Base-by-base conservation (phyloP, 1,284 basidiomycete species). In the Tilletia horrida region DNA sequence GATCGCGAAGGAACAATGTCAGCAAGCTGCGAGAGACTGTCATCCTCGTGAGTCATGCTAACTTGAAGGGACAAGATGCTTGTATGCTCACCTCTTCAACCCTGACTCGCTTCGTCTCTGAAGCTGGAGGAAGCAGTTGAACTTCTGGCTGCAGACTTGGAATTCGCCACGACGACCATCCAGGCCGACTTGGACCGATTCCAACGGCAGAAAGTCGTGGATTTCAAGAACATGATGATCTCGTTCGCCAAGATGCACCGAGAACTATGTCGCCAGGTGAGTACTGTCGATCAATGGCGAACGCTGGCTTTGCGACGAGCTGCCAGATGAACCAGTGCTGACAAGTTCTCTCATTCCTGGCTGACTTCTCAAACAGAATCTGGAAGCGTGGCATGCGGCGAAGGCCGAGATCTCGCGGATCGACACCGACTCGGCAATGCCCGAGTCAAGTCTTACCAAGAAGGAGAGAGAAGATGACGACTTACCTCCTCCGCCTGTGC, bases 181-280 rank as follows among this genome's bases (percentile, higher is more conserved):
- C 96, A 99, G 82, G 92, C 92, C 6, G 96, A 98, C 83, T 85
- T 99, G 71, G 96, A 99, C 83, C 87, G 96, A 48, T 99, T 99
- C 84, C 96, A 99, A 82, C 87, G 96, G 23, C 93, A 97, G 84
- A 99, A 99, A 82, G 95, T 99, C 3, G 91, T 92, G 2, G 96
- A 99, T 84, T 78, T 98, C 71, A 86, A 92, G 47, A 90, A 94
- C 79, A 92, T 98, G 90, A 85, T 91, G 64, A 90, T 97, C 71
- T 88, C 88, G 76, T 90, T 97, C 86, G 92, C 93, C 0, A 87
- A 87, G 74, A 89, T 89, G 69, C 96, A 99, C 82, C 87, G 91
- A 62, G 95, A 98, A 72, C 97, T 93, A 91, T 95, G 93, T 81
- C 88, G 90, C 83, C 91, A 93, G 88, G 93, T 92, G 70, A 65